Percentiles rank a stretch among this genome's conserved stretches.
Conservation (phyloP, 2,329 filamentous ascomycete species). For the Triangularia verruculosa region DNA sequence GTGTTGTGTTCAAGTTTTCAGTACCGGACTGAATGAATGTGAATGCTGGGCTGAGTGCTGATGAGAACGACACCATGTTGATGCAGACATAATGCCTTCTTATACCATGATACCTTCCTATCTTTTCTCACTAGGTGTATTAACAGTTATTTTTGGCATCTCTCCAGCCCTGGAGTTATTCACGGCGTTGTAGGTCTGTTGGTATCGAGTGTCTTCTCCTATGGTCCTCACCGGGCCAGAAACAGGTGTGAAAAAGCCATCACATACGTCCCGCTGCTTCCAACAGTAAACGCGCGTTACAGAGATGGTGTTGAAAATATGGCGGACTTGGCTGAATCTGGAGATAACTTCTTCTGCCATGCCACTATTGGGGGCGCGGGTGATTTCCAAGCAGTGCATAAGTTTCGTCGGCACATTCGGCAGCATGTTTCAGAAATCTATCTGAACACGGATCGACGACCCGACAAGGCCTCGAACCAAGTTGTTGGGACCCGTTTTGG, state of each 20-base stretch:
- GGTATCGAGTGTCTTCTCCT: background rate
- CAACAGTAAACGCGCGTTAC: background rate
- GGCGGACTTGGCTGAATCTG: background rate
- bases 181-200: background rate
- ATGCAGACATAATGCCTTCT: background rate
- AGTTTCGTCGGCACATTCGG: background rate
- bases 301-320: background rate
- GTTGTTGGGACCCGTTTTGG: background rate
- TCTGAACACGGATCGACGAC: background rate
- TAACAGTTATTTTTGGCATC: background rate
- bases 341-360: background rate
- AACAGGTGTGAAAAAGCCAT: background rate
- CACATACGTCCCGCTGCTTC: background rate
- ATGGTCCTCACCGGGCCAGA: background rate
- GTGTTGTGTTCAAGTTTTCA: background rate
- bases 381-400: background rate
- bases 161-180: background rate
- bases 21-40: background rate
- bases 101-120: background rate
- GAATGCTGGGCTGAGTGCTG: background rate
- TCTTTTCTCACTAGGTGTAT: background rate
- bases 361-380: background rate
- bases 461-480: background rate
- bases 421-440: background rate
- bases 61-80: background rate